Evolutionary conservation across 768 basidiomycete species (phyloP).

Genomic region (Pisolithus albus): DNA sequence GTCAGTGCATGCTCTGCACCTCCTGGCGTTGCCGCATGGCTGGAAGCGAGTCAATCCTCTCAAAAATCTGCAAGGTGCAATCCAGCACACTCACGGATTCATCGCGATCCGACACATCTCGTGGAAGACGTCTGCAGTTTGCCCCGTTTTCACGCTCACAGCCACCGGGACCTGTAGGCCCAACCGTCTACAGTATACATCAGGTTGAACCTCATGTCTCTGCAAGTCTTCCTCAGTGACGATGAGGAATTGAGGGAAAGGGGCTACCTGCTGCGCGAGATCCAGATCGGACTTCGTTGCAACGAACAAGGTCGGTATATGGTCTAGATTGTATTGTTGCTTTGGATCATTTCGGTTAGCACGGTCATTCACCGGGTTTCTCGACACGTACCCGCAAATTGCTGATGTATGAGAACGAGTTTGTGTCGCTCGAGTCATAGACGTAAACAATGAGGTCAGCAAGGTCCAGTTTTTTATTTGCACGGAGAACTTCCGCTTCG

Average conservation of each 20-base stretch:
- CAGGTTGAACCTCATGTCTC: conserved; percentile 98
- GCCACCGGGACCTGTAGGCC: conserved; percentile 91
- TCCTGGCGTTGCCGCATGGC: conserved; percentile 67
- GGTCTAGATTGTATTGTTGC: conserved; percentile 97
- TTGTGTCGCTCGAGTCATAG: conserved; percentile 96
- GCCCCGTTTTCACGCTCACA: conserved; percentile 82
- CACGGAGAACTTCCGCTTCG: conserved; percentile 84
- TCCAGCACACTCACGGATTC: conserved; percentile 60
- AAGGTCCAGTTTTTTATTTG: conserved; percentile 83
- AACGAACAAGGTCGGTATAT: conserved; percentile 93
- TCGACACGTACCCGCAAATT: conserved; percentile 70
- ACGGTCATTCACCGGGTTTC: not conserved
- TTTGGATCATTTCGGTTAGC: conserved; percentile 30
- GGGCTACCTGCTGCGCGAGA: conserved; percentile 74
- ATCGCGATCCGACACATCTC: conserved; percentile 78
- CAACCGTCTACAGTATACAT: conserved; percentile 88
- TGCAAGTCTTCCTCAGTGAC: conserved; percentile 27
- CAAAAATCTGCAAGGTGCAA: conserved; percentile 1
- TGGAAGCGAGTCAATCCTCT: conserved; percentile 21
- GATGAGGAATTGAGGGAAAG: conserved; percentile 1
- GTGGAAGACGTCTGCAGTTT: conserved; percentile 83
- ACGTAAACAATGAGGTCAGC: conserved; percentile 95
- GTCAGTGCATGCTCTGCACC: conserved; percentile 76
- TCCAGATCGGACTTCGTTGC: conserved; percentile 99
- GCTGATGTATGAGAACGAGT: conserved; percentile 97